These are phyloP conservation scores for Salvia sclarea DNA, from an alignment of 305 asterid genomes.

Conservation along the genomic window DNA sequence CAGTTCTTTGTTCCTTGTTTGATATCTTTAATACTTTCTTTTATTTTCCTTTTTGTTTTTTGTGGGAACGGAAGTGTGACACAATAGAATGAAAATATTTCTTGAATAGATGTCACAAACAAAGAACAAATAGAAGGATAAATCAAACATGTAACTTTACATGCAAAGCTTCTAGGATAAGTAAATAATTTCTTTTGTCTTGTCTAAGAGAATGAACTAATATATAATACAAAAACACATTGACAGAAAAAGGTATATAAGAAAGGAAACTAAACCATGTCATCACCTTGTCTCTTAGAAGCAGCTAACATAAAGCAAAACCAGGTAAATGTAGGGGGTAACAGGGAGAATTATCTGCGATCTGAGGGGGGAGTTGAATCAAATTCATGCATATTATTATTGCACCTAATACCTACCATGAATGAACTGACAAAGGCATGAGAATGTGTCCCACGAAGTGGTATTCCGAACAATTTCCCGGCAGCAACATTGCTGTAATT, in stretches of 20 bases:
- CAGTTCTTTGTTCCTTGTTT: neutral
- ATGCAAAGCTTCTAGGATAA: neutral
- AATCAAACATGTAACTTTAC: too few species aligned
- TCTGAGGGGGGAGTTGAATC: neutral
- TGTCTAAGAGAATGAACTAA: neutral
- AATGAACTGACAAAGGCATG: constrained; percentile 99
- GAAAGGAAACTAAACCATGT: neutral
- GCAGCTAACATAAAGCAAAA: neutral
- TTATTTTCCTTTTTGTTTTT: neutral
- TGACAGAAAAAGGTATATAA: neutral
- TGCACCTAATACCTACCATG: constrained; percentile 15
- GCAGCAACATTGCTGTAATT: constrained; percentile 92
- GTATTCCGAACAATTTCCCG: constrained; percentile 96
- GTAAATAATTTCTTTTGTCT: neutral
- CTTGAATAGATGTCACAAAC: too few species aligned
- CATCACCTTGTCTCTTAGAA: neutral
- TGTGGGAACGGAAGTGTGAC: neutral
- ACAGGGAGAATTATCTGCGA: constrained; percentile 2
- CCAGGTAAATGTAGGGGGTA: neutral
- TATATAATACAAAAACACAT: neutral
- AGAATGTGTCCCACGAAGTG: constrained; percentile 99
- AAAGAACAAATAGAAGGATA: neutral
- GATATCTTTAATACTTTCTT: too few species aligned
- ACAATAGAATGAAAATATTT: too few species aligned
- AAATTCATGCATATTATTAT: neutral